Conservation (phyloP, 768 basidiomycete genomes). For the Galerina marginata region DNA sequence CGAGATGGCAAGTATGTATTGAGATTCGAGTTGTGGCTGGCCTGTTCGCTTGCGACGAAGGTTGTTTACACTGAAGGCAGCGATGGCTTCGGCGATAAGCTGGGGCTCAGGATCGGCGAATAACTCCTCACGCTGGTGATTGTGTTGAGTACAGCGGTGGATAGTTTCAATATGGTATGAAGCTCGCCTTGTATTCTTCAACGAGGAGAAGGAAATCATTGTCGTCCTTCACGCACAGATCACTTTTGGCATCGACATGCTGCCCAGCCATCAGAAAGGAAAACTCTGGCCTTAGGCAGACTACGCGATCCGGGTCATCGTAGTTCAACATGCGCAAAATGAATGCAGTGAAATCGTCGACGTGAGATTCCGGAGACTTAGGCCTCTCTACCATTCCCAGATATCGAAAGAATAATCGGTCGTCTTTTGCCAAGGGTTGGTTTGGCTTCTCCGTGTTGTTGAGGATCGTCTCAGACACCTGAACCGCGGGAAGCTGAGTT, state of each 20-base stretch:
- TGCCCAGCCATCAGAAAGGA: slow-evolving; percentile 17
- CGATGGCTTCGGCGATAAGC: too few species aligned
- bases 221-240: slow-evolving; percentile 10
- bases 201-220: slow-evolving; percentile 8
- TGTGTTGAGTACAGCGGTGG: too few species aligned
- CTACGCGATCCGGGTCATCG: slow-evolving; percentile 19
- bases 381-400: slow-evolving; percentile 6
- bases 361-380: slow-evolving; percentile 5
- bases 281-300: slow-evolving; percentile 11
- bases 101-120: too few species aligned
- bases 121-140: too few species aligned
- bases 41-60: too few species aligned
- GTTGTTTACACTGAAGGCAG: too few species aligned
- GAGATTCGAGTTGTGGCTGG: too few species aligned
- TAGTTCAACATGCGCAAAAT: slow-evolving; percentile 17
- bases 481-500: slow-evolving; percentile 3
- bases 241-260: slow-evolving; percentile 10
- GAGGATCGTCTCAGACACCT: slow-evolving; percentile 13
- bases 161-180: too few species aligned
- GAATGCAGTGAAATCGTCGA: slow-evolving; percentile 18
- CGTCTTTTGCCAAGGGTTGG: slow-evolving; percentile 12
- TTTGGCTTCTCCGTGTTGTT: slow-evolving; percentile 11
- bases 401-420: slow-evolving; percentile 19
- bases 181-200: slow-evolving; percentile 8
- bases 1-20: too few species aligned